Conservation (phyloP, 352 stramenopile genomes). For the Pythium sukuiense region DNA sequence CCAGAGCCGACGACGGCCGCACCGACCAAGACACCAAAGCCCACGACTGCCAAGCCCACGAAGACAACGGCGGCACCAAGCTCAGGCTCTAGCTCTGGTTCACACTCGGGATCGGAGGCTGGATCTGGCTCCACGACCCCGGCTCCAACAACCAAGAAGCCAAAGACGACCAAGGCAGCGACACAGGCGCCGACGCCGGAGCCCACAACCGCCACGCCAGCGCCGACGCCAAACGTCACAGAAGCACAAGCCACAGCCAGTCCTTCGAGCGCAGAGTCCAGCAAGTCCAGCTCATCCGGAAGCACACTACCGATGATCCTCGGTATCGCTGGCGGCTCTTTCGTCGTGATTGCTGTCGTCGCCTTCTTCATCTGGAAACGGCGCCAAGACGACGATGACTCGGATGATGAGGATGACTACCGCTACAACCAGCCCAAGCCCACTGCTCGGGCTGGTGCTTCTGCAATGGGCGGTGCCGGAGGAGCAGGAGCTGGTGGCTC, state of each 20-base stretch:
- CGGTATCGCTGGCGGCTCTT: conserved; percentile 40
- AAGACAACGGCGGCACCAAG: conserved; percentile 10
- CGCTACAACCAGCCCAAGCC: conserved; percentile 28
- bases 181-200: not conserved
- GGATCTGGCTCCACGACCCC: conserved; percentile 1
- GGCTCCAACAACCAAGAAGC: not conserved
- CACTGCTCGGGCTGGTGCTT: conserved; percentile 1
- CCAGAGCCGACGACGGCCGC: conserved; percentile 16
- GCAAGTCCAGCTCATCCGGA: conserved; percentile 28
- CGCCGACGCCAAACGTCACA: conserved; percentile 23
- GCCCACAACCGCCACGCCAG: conserved; percentile 25
- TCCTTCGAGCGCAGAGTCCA: conserved; percentile 37
- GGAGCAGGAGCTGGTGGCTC: not conserved
- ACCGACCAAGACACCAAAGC: conserved; percentile 25
- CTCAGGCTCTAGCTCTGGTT: not conserved
- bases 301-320: conserved; percentile 48
- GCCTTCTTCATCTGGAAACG: conserved; percentile 67
- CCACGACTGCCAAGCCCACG: conserved; percentile 31
- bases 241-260: conserved; percentile 20
- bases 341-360: conserved; percentile 45
- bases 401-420: conserved; percentile 46
- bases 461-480: not conserved
- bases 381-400: conserved; percentile 56
- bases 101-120: not conserved
- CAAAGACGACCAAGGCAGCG: not conserved